Evolutionary conservation across 2,329 filamentous ascomycete genomes (phyloP).

Genomic region (Diaporthe eres): DNA sequence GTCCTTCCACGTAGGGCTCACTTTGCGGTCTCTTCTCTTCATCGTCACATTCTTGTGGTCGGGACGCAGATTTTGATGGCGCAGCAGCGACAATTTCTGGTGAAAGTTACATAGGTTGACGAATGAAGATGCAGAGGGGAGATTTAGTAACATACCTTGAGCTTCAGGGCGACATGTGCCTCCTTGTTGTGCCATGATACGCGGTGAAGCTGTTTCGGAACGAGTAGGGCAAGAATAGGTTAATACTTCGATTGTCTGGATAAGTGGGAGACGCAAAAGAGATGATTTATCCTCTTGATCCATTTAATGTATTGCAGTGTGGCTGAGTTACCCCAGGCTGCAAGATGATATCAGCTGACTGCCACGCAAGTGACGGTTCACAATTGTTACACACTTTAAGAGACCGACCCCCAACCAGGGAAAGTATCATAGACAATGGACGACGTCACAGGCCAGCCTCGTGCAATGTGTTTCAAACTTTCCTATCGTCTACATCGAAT

Average conservation of each 20-base stretch:
- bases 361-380: background rate
- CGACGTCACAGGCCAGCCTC: background rate
- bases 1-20: background rate
- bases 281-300: background rate
- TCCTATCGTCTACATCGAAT: too few relatives aligned
- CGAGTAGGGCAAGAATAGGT: background rate
- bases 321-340: background rate
- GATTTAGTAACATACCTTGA: background rate
- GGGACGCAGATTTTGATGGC: background rate
- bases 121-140: background rate
- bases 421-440: background rate
- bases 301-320: background rate
- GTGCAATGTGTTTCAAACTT: background rate
- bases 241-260: background rate
- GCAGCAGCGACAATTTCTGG: background rate
- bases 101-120: background rate
- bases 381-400: background rate
- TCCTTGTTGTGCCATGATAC: background rate
- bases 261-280: background rate
- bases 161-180: background rate
- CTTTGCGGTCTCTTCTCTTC: background rate
- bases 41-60: background rate
- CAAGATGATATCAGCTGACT: constrained; percentile 3
- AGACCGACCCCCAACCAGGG: too few relatives aligned
- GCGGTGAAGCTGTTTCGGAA: background rate